phyloP scores from a whole-genome alignment of 1,139 yeast species.

The Debaryomyces udenii region DNA sequence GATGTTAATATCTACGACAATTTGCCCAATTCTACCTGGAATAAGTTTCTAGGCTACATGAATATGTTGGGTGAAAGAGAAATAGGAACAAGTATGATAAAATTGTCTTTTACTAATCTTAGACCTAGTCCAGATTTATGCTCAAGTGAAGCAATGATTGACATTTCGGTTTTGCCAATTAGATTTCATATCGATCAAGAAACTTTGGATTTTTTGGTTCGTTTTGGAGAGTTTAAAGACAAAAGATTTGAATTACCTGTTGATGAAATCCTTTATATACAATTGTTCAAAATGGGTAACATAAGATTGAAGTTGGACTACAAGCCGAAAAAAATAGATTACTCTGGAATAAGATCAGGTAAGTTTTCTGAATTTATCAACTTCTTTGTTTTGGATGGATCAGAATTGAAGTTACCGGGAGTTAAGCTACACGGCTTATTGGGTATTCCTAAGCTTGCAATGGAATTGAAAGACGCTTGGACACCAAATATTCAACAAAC shows the following conservation, averaged over 20 bases:
- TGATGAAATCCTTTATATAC: conserved; percentile 67
- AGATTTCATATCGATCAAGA: conserved; percentile 91
- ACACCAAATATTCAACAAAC: conserved; percentile 80
- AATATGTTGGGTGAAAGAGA: conserved; percentile 71
- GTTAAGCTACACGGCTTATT: conserved; percentile 72
- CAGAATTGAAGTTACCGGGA: conserved; percentile 65
- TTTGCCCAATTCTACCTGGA: conserved; percentile 89
- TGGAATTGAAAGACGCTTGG: conserved; percentile 69
- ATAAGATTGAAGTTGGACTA: conserved; percentile 78
- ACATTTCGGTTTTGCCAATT: conserved; percentile 66
- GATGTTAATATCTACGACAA: conserved; percentile 72
- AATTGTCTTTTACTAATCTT: conserved; percentile 56
- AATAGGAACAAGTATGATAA: conserved; percentile 66
- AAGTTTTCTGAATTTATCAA: conserved; percentile 86
- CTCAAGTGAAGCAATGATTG: conserved; percentile 68
- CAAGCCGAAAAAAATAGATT: conserved; percentile 87
- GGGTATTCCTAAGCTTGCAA: conserved; percentile 67
- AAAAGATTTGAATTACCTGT: conserved; percentile 62
- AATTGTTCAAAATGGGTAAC: conserved; percentile 64
- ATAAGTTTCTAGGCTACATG: conserved; percentile 75
- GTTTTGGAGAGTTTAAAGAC: conserved; percentile 84
- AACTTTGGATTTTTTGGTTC: conserved; percentile 76
- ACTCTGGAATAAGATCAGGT: conserved; percentile 82
- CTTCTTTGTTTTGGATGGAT: conserved; percentile 84
- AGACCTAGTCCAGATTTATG: conserved; percentile 67